Evolutionary conservation across 2,329 filamentous ascomycete species (phyloP).

Genomic region (Trichophyton simii): DNA sequence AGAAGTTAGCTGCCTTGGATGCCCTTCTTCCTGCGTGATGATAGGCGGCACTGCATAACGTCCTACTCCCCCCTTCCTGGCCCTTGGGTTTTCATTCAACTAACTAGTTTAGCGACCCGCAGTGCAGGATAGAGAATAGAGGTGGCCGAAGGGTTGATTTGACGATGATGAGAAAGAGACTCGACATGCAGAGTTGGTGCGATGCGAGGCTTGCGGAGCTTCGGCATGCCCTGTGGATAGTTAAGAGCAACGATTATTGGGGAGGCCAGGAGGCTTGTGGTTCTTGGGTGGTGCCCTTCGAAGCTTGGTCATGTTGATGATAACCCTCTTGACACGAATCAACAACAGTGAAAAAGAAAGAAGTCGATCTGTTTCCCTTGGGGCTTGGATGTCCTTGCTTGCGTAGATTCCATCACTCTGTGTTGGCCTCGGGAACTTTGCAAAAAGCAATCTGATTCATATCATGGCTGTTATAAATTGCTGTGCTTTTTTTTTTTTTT

Average conservation of each 20-base stretch:
- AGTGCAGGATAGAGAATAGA: not conserved
- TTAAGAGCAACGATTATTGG: not conserved
- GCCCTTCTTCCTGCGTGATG: not conserved
- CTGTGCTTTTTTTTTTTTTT: not conserved
- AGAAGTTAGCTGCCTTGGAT: not conserved
- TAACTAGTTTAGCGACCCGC: not conserved
- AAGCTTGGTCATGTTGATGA: constrained; percentile 1
- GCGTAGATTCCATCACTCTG: constrained; percentile 1
- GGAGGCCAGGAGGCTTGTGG: not conserved
- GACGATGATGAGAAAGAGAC: not conserved
- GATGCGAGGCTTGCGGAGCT: constrained; percentile 3
- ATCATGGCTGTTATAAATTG: not conserved
- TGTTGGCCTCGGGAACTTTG: not conserved
- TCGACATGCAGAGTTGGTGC: not conserved
- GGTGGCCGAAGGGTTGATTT: not conserved
- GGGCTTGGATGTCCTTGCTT: not conserved
- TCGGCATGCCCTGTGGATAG: not conserved
- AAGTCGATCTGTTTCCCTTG: not conserved
- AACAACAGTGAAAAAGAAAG: not conserved
- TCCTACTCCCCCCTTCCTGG: not conserved
- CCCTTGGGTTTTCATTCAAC: not conserved
- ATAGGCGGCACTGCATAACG: not conserved
- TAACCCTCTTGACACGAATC: not conserved
- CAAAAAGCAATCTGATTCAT: not conserved
- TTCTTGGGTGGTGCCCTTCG: not conserved